These are phyloP conservation scores for Colletotrichum spaethianum DNA, from an alignment of 2,329 filamentous ascomycete genomes.

Conservation along the genomic window DNA sequence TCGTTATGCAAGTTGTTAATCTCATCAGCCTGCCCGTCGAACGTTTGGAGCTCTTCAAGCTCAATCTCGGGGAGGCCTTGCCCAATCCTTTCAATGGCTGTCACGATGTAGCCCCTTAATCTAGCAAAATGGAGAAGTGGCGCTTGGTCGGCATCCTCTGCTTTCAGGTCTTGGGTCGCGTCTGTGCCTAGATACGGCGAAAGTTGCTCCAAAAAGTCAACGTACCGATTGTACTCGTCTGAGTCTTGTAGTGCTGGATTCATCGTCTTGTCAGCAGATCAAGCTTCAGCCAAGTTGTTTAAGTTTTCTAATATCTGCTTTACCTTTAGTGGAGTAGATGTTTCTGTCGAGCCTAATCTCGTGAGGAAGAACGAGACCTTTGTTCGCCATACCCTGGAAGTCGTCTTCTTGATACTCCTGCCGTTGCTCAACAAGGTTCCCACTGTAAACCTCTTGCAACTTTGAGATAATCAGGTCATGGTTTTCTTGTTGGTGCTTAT, in stretches of 20 bases:
- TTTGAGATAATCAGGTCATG: conserved; percentile 8
- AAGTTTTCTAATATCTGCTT: too few species aligned
- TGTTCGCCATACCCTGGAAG: neutral
- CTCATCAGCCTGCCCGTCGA: conserved; percentile 13
- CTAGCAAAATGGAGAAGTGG: conserved; percentile 4
- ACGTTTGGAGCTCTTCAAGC: neutral
- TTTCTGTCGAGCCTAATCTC: conserved; percentile 17
- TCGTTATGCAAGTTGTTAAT: neutral
- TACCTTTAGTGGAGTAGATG: conserved; percentile 18
- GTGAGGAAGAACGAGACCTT: neutral
- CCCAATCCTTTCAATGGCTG: neutral
- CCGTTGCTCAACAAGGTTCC: conserved; percentile 9
- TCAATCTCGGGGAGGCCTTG: neutral
- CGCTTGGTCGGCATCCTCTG: neutral
- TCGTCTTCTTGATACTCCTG: neutral
- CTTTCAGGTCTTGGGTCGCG: conserved; percentile 11
- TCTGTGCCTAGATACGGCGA: conserved; percentile 8
- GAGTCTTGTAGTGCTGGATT: conserved; percentile 7
- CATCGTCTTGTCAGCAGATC: neutral
- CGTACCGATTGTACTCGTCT: neutral
- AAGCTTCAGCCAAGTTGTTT: neutral
- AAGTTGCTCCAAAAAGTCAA: neutral
- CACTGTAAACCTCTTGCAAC: conserved; percentile 20
- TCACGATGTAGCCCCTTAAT: conserved; percentile 19
- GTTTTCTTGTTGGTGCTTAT: conserved; percentile 11